Evolutionary conservation across 306 rosid genomes (phyloP).

Genomic region (Malus fusca): DNA sequence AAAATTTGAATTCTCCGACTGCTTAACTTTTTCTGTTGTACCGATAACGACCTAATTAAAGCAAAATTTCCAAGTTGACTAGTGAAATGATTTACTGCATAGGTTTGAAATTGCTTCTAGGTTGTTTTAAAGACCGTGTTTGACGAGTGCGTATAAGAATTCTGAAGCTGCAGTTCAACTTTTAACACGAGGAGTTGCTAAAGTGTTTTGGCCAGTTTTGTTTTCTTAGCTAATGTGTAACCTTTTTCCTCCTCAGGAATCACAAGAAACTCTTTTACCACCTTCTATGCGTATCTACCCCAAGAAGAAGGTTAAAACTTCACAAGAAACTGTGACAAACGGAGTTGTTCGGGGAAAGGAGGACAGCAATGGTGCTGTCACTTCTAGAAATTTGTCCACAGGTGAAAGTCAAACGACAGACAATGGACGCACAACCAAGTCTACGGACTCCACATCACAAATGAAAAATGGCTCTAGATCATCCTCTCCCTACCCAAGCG

Average conservation of each 20-base stretch:
- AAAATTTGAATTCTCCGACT: not conserved
- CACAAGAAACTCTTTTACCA: slow-evolving; percentile 73
- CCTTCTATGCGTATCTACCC: slow-evolving; percentile 58
- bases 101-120: not conserved
- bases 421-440: slow-evolving; percentile 23
- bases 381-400: slow-evolving; percentile 17
- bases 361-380: slow-evolving; percentile 19
- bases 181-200: not conserved
- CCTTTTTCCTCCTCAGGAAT: slow-evolving; percentile 47
- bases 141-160: not conserved
- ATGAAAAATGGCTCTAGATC: slow-evolving; percentile 29
- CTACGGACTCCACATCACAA: slow-evolving; percentile 22
- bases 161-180: not conserved
- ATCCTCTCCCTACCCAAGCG: slow-evolving; percentile 65
- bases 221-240: not conserved
- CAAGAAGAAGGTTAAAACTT: slow-evolving; percentile 49
- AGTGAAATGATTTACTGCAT: not conserved
- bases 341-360: slow-evolving; percentile 37
- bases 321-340: slow-evolving; percentile 36
- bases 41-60: not conserved
- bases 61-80: not conserved
- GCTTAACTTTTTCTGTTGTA: not conserved
- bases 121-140: not conserved
- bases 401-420: slow-evolving; percentile 27
- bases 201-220: not conserved